Evolutionary conservation across 2,329 filamentous ascomycete genomes (phyloP).

Genomic region (Aspergillus japonicus): DNA sequence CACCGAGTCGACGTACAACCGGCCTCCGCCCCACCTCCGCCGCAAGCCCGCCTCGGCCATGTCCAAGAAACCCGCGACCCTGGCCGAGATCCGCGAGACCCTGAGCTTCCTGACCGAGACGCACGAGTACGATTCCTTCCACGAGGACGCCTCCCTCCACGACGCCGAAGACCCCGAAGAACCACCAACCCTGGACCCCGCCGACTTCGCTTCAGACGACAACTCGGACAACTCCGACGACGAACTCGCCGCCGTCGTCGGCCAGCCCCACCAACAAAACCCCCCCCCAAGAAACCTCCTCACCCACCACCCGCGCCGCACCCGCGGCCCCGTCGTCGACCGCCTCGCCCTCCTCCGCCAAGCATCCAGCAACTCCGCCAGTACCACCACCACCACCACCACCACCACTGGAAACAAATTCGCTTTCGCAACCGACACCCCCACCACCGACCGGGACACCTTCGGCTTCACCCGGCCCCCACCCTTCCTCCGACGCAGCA

Average conservation of each 20-base stretch:
- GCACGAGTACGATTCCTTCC: constrained; percentile 54
- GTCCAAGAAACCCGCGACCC: constrained; percentile 67
- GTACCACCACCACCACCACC: constrained; percentile 19
- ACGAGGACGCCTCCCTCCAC: constrained; percentile 52
- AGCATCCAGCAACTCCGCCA: constrained; percentile 45
- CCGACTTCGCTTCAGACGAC: not conserved
- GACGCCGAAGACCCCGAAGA: constrained; percentile 22
- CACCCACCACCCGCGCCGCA: constrained; percentile 38
- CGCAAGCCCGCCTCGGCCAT: constrained; percentile 56
- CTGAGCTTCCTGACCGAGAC: constrained; percentile 80
- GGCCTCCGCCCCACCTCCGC: constrained; percentile 61
- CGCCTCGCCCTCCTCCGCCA: constrained; percentile 45
- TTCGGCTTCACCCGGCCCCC: constrained; percentile 35
- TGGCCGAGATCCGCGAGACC: constrained; percentile 79
- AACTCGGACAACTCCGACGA: not conserved
- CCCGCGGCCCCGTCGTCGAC: constrained; percentile 45
- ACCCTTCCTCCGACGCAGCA: constrained; percentile 31
- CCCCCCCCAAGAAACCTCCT: constrained; percentile 25
- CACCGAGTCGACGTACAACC: constrained; percentile 46
- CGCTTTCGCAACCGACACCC: constrained; percentile 34
- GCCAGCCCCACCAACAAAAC: constrained; percentile 24
- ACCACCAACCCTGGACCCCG: constrained; percentile 10
- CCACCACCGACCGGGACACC: constrained; percentile 7
- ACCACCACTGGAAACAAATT: constrained; percentile 24
- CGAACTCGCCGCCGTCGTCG: constrained; percentile 15